These are phyloP conservation scores for Chrysosphaeria jannelii DNA, from an alignment of 2,329 filamentous ascomycete species.

Conservation along the genomic window DNA sequence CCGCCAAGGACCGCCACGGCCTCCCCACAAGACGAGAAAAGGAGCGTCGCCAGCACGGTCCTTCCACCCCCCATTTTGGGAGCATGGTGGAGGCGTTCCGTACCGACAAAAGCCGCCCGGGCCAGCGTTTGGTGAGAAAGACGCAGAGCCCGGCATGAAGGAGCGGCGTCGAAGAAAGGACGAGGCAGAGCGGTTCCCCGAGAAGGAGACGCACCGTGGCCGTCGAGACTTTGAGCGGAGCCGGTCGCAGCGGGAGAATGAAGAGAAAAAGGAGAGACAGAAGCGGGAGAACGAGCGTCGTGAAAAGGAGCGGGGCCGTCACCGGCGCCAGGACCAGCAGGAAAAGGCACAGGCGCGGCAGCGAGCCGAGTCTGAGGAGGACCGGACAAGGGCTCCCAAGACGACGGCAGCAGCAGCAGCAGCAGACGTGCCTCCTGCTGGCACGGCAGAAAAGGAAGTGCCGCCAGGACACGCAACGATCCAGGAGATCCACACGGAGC, in stretches of 20 bases:
- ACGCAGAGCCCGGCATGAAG: too few species aligned
- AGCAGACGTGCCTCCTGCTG: background rate
- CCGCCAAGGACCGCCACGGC: too few species aligned
- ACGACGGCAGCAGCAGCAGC: slow-evolving; percentile 5
- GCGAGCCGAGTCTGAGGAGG: slow-evolving; percentile 6
- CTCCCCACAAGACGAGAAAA: slow-evolving; percentile 9
- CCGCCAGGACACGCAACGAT: too few species aligned
- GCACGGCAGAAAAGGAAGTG: background rate
- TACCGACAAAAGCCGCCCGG: too few species aligned
- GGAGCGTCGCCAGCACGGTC: slow-evolving; percentile 8
- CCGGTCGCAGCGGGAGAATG: slow-evolving; percentile 5
- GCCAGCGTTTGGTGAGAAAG: too few species aligned
- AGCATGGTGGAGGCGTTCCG: too few species aligned
- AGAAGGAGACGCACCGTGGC: slow-evolving; percentile 3
- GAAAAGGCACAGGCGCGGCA: slow-evolving; percentile 8
- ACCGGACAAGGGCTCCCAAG: slow-evolving; percentile 4
- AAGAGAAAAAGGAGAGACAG: slow-evolving; percentile 10
- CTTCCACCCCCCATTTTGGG: too few species aligned
- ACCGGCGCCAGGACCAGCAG: slow-evolving; percentile 7
- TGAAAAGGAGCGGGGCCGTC: slow-evolving; percentile 5
- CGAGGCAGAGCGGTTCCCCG: too few species aligned
- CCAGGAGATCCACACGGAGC: slow-evolving; percentile 7
- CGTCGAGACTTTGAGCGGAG: background rate
- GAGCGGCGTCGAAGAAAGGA: too few species aligned
- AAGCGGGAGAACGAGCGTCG: slow-evolving; percentile 9